A percentile compares a stretch with the other conserved stretches of the same genome.
These are phyloP conservation scores for Penicillium sp. DNA, from an alignment of 2,329 filamentous ascomycete species.

Conservation along the genomic window DNA sequence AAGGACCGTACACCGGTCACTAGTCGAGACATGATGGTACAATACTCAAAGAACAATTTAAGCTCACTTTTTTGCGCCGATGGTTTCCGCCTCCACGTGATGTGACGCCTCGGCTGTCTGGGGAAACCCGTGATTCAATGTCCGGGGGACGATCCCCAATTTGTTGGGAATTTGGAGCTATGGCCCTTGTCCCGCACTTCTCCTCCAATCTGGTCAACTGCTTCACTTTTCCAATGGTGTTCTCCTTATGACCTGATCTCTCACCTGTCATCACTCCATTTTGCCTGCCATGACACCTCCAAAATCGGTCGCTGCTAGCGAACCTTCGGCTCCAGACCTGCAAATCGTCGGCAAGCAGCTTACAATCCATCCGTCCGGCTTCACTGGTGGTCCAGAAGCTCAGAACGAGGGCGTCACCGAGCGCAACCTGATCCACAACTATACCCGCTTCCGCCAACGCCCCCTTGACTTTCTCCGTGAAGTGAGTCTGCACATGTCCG, in stretches of 20 bases:
- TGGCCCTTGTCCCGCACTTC: slow-evolving; percentile 13
- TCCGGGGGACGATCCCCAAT: slow-evolving; percentile 24
- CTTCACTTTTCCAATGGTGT: slow-evolving; percentile 2
- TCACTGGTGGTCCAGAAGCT: slow-evolving; percentile 37
- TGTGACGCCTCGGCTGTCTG: slow-evolving; percentile 27
- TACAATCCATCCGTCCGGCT: slow-evolving; percentile 71
- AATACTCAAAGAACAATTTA: slow-evolving; percentile 6
- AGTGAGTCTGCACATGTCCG: slow-evolving; percentile 87
- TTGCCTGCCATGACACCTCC: slow-evolving; percentile 28
- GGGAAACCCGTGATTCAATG: slow-evolving; percentile 20
- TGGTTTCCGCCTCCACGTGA: slow-evolving; percentile 17
- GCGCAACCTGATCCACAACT: slow-evolving; percentile 61
- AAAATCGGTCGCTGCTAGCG: slow-evolving; percentile 29
- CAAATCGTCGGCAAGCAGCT: slow-evolving; percentile 73
- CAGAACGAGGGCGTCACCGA: slow-evolving; percentile 50
- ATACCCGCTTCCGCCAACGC: slow-evolving; percentile 77
- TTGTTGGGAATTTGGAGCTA: slow-evolving; percentile 26
- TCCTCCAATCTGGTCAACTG: neutral
- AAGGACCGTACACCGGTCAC: slow-evolving; percentile 25
- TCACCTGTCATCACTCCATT: neutral
- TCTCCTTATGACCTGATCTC: slow-evolving; percentile 2
- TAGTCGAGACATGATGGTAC: slow-evolving; percentile 31
- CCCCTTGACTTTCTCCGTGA: slow-evolving; percentile 83
- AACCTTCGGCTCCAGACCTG: slow-evolving; percentile 65
- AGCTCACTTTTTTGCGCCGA: neutral